Base-by-base conservation (phyloP, 169 alveolate species). In the Cryptosporidium sp. region DNA sequence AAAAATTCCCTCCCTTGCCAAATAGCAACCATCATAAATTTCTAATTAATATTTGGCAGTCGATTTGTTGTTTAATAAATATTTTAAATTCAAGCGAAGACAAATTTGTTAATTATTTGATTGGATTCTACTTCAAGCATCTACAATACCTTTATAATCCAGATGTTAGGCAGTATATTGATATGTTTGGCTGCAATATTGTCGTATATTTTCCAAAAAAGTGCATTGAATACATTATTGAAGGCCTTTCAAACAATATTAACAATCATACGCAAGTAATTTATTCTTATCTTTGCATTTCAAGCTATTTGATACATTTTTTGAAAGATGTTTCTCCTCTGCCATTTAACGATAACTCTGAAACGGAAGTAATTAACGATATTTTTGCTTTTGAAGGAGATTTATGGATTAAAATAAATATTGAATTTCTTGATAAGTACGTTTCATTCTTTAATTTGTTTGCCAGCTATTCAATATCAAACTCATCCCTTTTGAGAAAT, bases 1-100 rank as follows among this genome's bases (percentile, higher is more conserved):
- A 60, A 16, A 84, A 75, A 21, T 70, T 70, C 10, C 61, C 94
- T 14, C 94, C 94, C 7, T 65, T 92, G 44, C 94, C 94, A 2
- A 87, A 89, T n/a, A 87, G 93, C 37, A 26, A 70, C 62, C 91
- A 91, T 37, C 93, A 92, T 71, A 92, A 86, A 53, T 53, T 72
- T 18, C 85, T 87, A n/a, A 51, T 92, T 26, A 85, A 91, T 42
- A 84, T 89, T 35, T 70, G 92, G 75, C 94, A 92, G 51, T 85
- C 92, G 18, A 45, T 92, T 42, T 92, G 94, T 31, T 80, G 91
- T 39, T 39, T 92, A 39, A 39, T 86, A 26, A 89, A 80, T 56
- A 70, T 72, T 53, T 69, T 85, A 69, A 85, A 85, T 31, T 37
- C 37, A 21, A 10, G 48, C 35, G 42, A 60, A 18, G 37, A 26